A percentile compares a stretch with the other conserved stretches of the same genome.
These are phyloP conservation scores for Dichotomocladium elegans DNA, from an alignment of 371 early-diverging fungal genomes.

Conservation along the genomic window DNA sequence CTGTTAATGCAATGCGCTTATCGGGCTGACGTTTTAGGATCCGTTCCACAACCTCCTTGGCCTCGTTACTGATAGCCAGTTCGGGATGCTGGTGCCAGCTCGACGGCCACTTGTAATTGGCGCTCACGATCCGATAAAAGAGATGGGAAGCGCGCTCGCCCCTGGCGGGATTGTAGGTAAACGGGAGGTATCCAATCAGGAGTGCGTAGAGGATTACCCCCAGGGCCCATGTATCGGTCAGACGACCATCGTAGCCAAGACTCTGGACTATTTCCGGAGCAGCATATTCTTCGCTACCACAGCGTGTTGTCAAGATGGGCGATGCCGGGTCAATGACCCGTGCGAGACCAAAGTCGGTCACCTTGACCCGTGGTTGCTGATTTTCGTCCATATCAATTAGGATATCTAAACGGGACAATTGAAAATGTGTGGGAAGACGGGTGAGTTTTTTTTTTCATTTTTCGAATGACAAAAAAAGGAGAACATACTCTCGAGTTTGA, in stretches of 20 bases:
- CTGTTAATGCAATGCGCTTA: conserved; percentile 24
- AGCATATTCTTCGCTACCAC: conserved; percentile 80
- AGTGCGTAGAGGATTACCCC: conserved; percentile 71
- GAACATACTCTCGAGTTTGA: conserved; percentile 72
- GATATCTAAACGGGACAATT: no score
- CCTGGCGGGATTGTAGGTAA: conserved; percentile 37
- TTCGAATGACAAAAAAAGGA: background rate
- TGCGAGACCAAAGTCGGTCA: conserved; percentile 74
- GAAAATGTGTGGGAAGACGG: no score
- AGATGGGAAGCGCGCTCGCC: conserved; percentile 39
- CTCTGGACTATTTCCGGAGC: conserved; percentile 80
- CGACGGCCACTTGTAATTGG: conserved; percentile 41
- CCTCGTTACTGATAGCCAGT: conserved; percentile 17
- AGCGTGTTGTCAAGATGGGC: conserved; percentile 48
- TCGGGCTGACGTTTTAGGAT: conserved; percentile 36
- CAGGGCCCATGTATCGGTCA: conserved; percentile 69
- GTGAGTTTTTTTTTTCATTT: background rate
- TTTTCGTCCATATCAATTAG: conserved; percentile 20
- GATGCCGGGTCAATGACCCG: conserved; percentile 42
- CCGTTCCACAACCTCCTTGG: conserved; percentile 29
- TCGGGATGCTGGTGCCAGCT: conserved; percentile 12
- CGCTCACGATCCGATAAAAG: conserved; percentile 44
- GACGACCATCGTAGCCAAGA: conserved; percentile 59
- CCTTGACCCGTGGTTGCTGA: conserved; percentile 47
- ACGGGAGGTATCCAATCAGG: conserved; percentile 52